These are phyloP conservation scores for Cetraspora pellucida DNA, from an alignment of 192 early-diverging fungal species.

Conservation along the genomic window DNA sequence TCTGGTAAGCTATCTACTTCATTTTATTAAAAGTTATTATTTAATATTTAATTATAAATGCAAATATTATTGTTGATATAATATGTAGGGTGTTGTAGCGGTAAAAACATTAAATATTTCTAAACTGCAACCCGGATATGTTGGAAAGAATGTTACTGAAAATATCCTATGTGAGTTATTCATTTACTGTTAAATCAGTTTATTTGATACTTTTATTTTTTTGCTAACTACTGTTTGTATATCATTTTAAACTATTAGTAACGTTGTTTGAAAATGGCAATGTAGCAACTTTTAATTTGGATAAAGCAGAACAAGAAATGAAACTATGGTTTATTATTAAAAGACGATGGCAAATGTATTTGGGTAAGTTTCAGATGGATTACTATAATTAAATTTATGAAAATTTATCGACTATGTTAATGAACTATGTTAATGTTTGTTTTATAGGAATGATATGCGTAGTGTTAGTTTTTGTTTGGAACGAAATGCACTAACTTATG, in stretches of 20 bases:
- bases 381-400: not conserved
- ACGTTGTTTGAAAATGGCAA: conserved; percentile 7
- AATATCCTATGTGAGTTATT: conserved; percentile 20
- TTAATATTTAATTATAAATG: not conserved
- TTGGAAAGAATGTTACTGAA: not conserved
- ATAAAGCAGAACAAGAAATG: conserved; percentile 22
- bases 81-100: conserved; percentile 19
- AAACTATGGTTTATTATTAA: conserved; percentile 20
- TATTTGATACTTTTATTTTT: not conserved
- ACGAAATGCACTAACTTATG: not conserved
- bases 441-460: conserved; percentile 12
- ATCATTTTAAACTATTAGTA: not conserved
- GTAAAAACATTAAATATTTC: conserved; percentile 27
- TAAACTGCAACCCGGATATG: not conserved
- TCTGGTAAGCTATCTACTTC: not conserved
- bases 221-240: too few species aligned
- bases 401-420: not conserved
- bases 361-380: not conserved
- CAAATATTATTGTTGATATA: not conserved
- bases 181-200: not conserved
- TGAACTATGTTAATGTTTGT: not conserved
- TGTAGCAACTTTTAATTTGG: conserved; percentile 15
- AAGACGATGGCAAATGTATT: conserved; percentile 22
- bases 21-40: not conserved
- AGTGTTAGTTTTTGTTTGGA: not conserved